Conservation (phyloP, 2,329 filamentous ascomycete species). For the Pseudogymnoascus destructans region DNA sequence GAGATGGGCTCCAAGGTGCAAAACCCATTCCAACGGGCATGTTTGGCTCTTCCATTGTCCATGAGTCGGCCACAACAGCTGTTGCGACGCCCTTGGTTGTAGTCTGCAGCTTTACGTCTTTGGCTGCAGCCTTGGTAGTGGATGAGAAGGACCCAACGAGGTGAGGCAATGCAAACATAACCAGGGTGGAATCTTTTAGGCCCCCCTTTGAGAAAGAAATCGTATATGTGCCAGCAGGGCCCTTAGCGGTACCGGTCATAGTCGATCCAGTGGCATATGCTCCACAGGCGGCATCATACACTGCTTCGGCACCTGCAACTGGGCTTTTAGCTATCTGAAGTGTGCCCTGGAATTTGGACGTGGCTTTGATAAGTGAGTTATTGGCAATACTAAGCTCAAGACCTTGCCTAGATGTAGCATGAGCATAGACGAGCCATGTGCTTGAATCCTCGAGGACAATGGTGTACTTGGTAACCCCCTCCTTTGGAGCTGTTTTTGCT, state of each 20-base stretch:
- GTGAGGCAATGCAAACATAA: constrained; percentile 85
- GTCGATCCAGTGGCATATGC: constrained; percentile 54
- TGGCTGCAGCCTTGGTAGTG: constrained; percentile 36
- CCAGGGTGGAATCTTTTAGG: constrained; percentile 41
- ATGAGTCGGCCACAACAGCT: constrained; percentile 56
- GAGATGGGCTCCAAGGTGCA: constrained; percentile 56
- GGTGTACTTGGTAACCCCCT: constrained; percentile 62
- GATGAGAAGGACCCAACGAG: constrained; percentile 64
- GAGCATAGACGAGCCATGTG: constrained; percentile 72
- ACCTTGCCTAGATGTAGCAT: constrained; percentile 41
- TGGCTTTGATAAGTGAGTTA: constrained; percentile 51
- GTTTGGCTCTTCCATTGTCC: constrained; percentile 64
- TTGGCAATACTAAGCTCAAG: constrained; percentile 57
- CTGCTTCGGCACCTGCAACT: constrained; percentile 42
- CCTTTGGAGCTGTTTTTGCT: constrained; percentile 41
- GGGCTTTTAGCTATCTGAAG: constrained; percentile 78
- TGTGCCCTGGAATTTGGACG: constrained; percentile 56
- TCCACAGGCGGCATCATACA: constrained; percentile 66
- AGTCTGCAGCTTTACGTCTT: constrained; percentile 52
- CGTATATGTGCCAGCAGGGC: constrained; percentile 53
- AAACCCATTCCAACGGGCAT: constrained; percentile 66
- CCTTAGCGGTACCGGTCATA: constrained; percentile 49
- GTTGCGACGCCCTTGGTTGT: constrained; percentile 75
- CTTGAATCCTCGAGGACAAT: constrained; percentile 58
- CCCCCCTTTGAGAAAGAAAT: constrained; percentile 65